Base-by-base conservation (phyloP, 1,139 yeast species). In the Candida freyschussii region DNA sequence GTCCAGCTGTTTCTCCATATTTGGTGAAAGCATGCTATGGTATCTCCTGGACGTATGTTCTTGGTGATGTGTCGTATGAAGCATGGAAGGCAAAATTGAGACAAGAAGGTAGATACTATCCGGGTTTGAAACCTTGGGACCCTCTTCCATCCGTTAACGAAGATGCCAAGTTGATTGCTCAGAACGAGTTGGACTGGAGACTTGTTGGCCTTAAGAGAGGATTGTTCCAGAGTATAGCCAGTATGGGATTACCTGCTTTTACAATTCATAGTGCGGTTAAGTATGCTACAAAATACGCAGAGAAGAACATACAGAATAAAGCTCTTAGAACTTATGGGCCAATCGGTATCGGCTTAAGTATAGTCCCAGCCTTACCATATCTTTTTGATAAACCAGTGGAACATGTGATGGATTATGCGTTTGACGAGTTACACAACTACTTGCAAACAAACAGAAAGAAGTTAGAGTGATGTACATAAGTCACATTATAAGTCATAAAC, bases 231-330 rank as follows among this genome's bases (percentile, higher is more conserved):
- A 69, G 83, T 44, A 63, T 84, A 45, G 95, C 94, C 3, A 77
- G 86, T 24, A 84, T 84, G 94, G 93, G 85, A 10, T 67, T 84
- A 33, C 94, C 94, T 5, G 94, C 94, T 2, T 77, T 83, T 55
- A 84, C 95, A 5, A 84, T 84, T 50, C 95, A 84, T 56, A 69
- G 82, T 9, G 70, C 86, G 2, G 95, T 84, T 27, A 68, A 81
- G 48, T 81, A 81, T 53, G 74, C 87, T 2, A 78, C 85, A 3
- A 47, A 58, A 19, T 57, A 78, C 24, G 48, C 72, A 39, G 56
- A 59, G 33, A 62, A 64, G 41, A 63, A 65, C 40, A 70, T 75
- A 55, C 71, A 72, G 46, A 77, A 70, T 51, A 56, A 68, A 12
- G 47, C 51, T 7, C 41, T 80, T 41, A 70, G 69, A 48, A 66